A percentile compares a stretch with the other conserved stretches of the same genome.
These are phyloP conservation scores for Brachypodium distachyon DNA, from an alignment of 202 grass and related monocot genomes.

Conservation along the genomic window DNA sequence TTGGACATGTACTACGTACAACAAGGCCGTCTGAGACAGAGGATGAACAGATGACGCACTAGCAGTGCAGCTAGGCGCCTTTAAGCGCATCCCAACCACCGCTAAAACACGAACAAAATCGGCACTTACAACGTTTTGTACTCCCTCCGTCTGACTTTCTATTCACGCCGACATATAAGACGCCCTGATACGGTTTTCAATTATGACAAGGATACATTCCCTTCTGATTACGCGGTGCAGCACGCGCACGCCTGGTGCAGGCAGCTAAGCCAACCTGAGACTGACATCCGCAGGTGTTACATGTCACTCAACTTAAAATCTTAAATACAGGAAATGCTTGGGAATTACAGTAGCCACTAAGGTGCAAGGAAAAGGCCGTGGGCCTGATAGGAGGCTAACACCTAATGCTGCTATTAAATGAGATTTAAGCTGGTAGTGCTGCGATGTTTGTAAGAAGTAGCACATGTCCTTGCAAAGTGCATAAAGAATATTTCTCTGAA, in stretches of 20 bases:
- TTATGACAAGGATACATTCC: background rate
- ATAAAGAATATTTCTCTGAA: background rate
- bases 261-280: background rate
- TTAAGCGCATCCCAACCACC: slow-evolving; percentile 12
- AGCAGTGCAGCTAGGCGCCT: slow-evolving; percentile 26
- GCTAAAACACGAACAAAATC: background rate
- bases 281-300: background rate
- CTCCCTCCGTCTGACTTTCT: no score
- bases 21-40: slow-evolving; percentile 12
- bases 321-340: background rate
- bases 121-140: no score
- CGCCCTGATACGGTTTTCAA: background rate
- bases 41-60: slow-evolving; percentile 9
- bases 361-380: background rate
- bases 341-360: background rate
- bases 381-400: background rate
- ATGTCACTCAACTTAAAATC: background rate
- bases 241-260: background rate
- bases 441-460: background rate
- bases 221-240: background rate
- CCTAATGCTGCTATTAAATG: background rate
- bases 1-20: slow-evolving; percentile 3
- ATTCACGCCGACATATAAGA: slow-evolving; percentile 21
- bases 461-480: background rate
- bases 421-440: background rate